Base-by-base conservation (phyloP, 139 green algal species). In the Penium margaritaceum region DNA sequence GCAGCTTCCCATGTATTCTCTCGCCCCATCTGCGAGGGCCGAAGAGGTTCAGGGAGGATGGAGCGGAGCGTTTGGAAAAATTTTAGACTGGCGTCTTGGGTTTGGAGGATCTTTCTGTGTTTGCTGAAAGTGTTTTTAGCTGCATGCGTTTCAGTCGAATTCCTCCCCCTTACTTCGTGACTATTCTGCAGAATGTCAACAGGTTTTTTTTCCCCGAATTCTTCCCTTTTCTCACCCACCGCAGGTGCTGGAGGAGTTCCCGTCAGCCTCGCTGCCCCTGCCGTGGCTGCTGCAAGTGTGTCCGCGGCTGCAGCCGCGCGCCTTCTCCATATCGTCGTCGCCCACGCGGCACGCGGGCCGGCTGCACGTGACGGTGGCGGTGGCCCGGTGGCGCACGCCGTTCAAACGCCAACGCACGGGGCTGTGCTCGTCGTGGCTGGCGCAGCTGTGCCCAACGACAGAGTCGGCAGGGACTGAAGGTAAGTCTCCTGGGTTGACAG, bases 161-260 rank as follows among this genome's bases (percentile, higher is more conserved):
- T 27, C 24, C 51, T 75, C 35, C 32, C 3, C 32, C 67, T 63
- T 17, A 35, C 27, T 35, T 66, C 32, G n/a, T n/a, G n/a, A n/a
- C n/a, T n/a, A n/a, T n/a, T n/a, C n/a, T n/a, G n/a, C n/a, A n/a
- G n/a, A n/a, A n/a, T n/a, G n/a, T n/a, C n/a, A n/a, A n/a, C n/a
- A n/a, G n/a, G n/a, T n/a, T n/a, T n/a, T n/a, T n/a, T n/a, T n/a
- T n/a, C n/a, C n/a, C n/a, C n/a, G n/a, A n/a, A n/a, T 33, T 19
- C 63, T 33, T 75, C 57, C 33, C 55, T 7, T 30, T 27, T 35
- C 75, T 7, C 24, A 83, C 63, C 69, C 30, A 90, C 77, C 89
- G n/a, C n/a, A 97, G 80, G 88, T 95, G 29, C 85, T 98, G n/a
- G 14, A 79, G 0, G 93, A 98, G 81, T 97, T 98, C 76, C 55